Evolutionary conservation across 805 yeast genomes (phyloP).

Genomic region (Kodamaea leandrae): DNA sequence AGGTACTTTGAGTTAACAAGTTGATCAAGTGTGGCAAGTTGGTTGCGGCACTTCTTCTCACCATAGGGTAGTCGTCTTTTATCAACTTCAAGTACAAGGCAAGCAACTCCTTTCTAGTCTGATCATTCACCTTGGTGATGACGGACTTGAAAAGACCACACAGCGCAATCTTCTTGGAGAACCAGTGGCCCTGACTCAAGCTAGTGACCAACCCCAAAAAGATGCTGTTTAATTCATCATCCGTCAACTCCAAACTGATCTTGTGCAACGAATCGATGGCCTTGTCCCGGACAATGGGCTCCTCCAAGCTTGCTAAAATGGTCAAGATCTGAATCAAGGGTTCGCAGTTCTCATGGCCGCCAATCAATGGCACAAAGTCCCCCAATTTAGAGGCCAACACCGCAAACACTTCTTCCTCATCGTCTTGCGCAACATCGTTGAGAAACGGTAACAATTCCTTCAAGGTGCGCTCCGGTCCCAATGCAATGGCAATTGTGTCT

Average conservation of each 20-base stretch:
- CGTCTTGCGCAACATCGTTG: constrained; percentile 88
- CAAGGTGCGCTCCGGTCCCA: constrained; percentile 91
- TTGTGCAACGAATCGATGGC: constrained; percentile 84
- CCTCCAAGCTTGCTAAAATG: constrained; percentile 87
- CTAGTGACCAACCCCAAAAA: constrained; percentile 76
- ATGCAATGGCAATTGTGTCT: constrained; percentile 90
- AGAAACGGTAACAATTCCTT: constrained; percentile 87
- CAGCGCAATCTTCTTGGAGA: constrained; percentile 85
- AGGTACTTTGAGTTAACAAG: constrained; percentile 43
- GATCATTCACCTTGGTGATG: constrained; percentile 54
- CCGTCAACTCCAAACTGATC: constrained; percentile 60
- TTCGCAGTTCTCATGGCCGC: constrained; percentile 64
- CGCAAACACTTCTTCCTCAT: constrained; percentile 96
- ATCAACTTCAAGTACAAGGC: constrained; percentile 67
- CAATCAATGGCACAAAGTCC: constrained; percentile 81
- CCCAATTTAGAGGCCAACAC: constrained; percentile 90
- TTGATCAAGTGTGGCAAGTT: constrained; percentile 75
- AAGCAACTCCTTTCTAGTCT: constrained; percentile 59
- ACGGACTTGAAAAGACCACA: constrained; percentile 82
- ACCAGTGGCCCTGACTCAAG: constrained; percentile 90
- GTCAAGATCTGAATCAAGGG: constrained; percentile 64
- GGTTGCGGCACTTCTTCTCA: constrained; percentile 89
- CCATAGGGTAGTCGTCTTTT: constrained; percentile 96
- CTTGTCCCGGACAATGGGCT: constrained; percentile 91
- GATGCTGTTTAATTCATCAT: constrained; percentile 60